Base-by-base conservation (phyloP, 192 early-diverging fungal species). In the Rhizophagus sp. region DNA sequence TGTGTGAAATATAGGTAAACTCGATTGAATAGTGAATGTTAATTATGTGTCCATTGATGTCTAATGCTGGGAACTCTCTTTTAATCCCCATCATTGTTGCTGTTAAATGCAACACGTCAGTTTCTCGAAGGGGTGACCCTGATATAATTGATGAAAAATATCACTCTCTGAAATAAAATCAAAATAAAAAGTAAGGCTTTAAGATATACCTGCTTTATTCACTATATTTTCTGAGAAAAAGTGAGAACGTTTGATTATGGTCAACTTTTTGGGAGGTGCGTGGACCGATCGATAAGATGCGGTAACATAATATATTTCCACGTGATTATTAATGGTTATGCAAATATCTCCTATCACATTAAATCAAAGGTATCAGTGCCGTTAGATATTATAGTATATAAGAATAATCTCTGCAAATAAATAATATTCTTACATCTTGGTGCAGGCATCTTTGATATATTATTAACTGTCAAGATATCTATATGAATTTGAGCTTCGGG, bases 21-120 rank as follows among this genome's bases (percentile, higher is more conserved):
- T 34, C 33, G 33, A 76, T 76, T 64, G 74, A 62, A 76, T 62
- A 76, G 63, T 76, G 24, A 76, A 76, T 63, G 30, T 76, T 76
- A 19, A 76, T 76, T 4, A 22, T 9, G 30, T 17, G 74, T 2
- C 74, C 74, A 9, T 76, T 11, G 30, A 63, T 61, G 62, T 76
- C 74, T 1, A 76, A 76, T 34, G 57, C 34, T 15, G 62, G 33
- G 62, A 76, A 36, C 22, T 15, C 22, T 27, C n/a, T 64, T 76
- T 41, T 27, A 76, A 63, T 0, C 57, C 74, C 74, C 2, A 62
- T 76, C 62, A 63, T 76, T 41, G 74, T 34, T 34, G 33, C 33
- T 34, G 33, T 34, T 34, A 34, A 34, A 2, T 34, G 33, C 33
- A 34, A 34, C 33, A 34, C 62, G 30, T 63, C 74, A n/a, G 61